Base-by-base conservation (phyloP, 495 filamentous ascomycete species). In the Ascobolus immersus region DNA sequence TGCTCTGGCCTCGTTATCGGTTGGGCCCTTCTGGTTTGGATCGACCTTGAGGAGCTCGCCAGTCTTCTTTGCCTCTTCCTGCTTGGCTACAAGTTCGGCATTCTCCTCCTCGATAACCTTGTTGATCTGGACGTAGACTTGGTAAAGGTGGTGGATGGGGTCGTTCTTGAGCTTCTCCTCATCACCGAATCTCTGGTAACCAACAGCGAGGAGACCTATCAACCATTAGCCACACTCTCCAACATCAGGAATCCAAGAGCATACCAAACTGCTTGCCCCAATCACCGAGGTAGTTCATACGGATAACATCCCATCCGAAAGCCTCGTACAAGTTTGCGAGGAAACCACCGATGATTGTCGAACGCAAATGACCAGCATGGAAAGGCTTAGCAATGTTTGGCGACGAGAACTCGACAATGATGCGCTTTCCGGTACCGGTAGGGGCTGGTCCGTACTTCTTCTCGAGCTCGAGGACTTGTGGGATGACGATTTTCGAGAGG, bases 371-470 rank as follows among this genome's bases (percentile, higher is more conserved):
- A 6, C 69, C 68, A 26, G 66, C 69, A 42, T 73, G 67, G 55
- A 73, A 73, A 9, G 67, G 67, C 48, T 71, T 71, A 4, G 67
- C 67, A 25, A 73, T 72, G 45, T 69, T 69, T 4, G 65, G 65
- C 4, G 58, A 63, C 11, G 60, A 65, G 50, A 69, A 70, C 41
- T 63, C 59, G 32, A 70, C 53, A 21, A 69, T 66, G 19, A 72
- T 59, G 4, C 55, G 55, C 43, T 60, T 59, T 36, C 74, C 76
- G 51, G 71, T 65, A 42, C 66, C 70, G 18, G 70, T 64, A 42
- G 81, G 68, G 21, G 61, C 54, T 26, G 67, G 66, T 32, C 79
- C 79, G 37, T 64, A 90, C 4, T 61, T 56, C 9, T 51, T 44
- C 44, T 71, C 73, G 31, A 63, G 52, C 22, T 58, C 53, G 17